Conservation (phyloP, 2,329 filamentous ascomycete genomes). For the Neonectria sp. region DNA sequence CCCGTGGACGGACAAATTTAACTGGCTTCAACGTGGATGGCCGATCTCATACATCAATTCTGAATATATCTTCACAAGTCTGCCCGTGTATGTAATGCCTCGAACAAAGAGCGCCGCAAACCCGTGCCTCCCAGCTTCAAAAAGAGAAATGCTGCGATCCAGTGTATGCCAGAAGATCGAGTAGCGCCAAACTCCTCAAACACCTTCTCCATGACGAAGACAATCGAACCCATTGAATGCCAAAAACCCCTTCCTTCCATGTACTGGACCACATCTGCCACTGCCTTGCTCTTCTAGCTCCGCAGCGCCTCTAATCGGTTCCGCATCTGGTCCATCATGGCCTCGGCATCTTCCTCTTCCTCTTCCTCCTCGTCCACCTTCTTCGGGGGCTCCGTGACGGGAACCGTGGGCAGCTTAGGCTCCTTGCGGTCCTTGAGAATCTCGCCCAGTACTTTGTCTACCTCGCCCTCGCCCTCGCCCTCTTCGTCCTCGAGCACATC, state of each 20-base stretch:
- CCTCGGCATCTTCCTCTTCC: slow-evolving; percentile 84
- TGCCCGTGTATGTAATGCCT: slow-evolving; percentile 6
- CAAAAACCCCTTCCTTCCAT: neutral
- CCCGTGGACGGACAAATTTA: neutral
- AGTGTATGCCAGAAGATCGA: slow-evolving; percentile 27
- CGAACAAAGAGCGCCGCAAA: slow-evolving; percentile 14
- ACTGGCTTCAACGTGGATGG: neutral
- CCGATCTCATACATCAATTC: neutral
- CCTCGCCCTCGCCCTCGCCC: slow-evolving; percentile 79
- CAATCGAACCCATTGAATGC: slow-evolving; percentile 10
- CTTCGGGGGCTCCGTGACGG: slow-evolving; percentile 69
- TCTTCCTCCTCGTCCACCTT: slow-evolving; percentile 65
- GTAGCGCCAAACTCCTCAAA: slow-evolving; percentile 28
- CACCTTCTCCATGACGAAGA: slow-evolving; percentile 1
- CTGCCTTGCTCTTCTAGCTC: slow-evolving; percentile 68
- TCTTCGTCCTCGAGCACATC: slow-evolving; percentile 82
- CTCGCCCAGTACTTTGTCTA: slow-evolving; percentile 94
- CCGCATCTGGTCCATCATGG: slow-evolving; percentile 94
- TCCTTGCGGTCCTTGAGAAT: slow-evolving; percentile 87
- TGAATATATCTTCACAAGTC: slow-evolving; percentile 5
- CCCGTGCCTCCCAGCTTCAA: slow-evolving; percentile 11
- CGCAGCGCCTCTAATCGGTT: slow-evolving; percentile 91
- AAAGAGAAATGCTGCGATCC: slow-evolving; percentile 18
- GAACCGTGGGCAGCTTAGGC: slow-evolving; percentile 67
- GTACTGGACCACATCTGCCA: neutral